Evolutionary conservation across 1,284 basidiomycete genomes (phyloP), one percentile per base, ranked within the genome.

Genomic region (Rhodotorula sp.): DNA sequence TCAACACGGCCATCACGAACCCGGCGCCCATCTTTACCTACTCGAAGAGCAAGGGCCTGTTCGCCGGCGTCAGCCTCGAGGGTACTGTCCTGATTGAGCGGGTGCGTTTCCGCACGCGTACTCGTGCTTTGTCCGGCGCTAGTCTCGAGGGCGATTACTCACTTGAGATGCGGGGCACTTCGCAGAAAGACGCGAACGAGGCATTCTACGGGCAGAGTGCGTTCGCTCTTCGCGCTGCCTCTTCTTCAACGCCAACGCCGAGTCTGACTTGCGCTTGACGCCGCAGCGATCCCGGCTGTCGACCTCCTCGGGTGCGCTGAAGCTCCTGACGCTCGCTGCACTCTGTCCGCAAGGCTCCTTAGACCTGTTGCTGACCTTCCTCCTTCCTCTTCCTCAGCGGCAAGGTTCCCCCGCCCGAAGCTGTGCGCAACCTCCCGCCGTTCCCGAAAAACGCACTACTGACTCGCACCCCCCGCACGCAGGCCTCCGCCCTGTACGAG

Each of bases 11-110:
- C 14, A 84, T 99, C 59, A 90, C 92, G 25, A 92, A 96, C 81
- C 94, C 96, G 0, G 90, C 96, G 17, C 95, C 95, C 1, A 94
- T 98, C 90, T 99, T 97, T 83, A 93, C 92, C 75, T 98, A 98
- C 83, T 66, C 67, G n/a, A 72, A 77, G 62, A 58, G 34, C 49
- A 55, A 79, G 93, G 94, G 95, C 74, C 86, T 99, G 56, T 99
- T 96, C 78, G 96, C 95, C 4, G 96, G 96, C 41, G 82, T 99
- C 60, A 95, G 92, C 5, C 85, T 99, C 60, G 97, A 99, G 81
- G 97, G 97, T 1, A 97, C 96, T 0, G 91, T 88, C 56, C 87
- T 99, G 67, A 91, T 99, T 71, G 96, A 98, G 82, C 88, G 96
- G 78, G 95, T 93, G 81, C 19, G 71, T 48, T 48, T 3, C 16